A percentile compares a stretch with the other conserved stretches of the same genome.
These are phyloP conservation scores for Centaurea solstitialis DNA, from an alignment of 129 eudicot genomes.

Conservation along the genomic window DNA sequence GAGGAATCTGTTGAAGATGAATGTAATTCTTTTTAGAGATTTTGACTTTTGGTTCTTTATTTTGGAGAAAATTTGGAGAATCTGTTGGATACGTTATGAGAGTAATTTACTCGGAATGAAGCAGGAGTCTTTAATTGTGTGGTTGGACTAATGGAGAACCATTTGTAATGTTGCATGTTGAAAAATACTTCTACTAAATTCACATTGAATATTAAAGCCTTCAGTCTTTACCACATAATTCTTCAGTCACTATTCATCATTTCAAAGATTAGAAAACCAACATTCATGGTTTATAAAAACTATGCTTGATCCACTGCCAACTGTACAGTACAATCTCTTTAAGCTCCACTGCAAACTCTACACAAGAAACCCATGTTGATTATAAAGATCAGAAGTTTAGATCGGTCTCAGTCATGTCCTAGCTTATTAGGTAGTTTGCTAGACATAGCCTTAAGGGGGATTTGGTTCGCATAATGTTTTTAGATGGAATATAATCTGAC, in stretches of 20 bases:
- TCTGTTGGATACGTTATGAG: no score
- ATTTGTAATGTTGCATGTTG: slow-evolving; percentile 15
- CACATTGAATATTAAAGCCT: background rate
- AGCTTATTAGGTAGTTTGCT: no score
- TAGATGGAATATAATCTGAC: no score
- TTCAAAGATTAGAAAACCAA: slow-evolving; percentile 9
- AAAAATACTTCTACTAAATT: slow-evolving; percentile 21
- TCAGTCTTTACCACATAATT: slow-evolving; percentile 12
- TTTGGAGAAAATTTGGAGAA: no score
- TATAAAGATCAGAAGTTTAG: slow-evolving; percentile 23
- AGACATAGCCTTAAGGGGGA: no score
- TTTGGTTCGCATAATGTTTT: no score
- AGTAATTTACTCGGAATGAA: slow-evolving; percentile 79
- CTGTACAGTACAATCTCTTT: slow-evolving; percentile 30
- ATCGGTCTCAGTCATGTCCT: no score
- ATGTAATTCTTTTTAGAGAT: no score
- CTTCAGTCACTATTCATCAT: slow-evolving; percentile 5
- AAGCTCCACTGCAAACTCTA: slow-evolving; percentile 13
- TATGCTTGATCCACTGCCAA: slow-evolving; percentile 18
- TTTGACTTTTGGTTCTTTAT: no score
- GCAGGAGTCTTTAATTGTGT: slow-evolving; percentile 71
- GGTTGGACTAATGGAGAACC: slow-evolving; percentile 36
- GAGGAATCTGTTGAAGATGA: no score
- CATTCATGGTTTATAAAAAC: slow-evolving; percentile 24
- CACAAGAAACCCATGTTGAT: slow-evolving; percentile 26